Base-by-base conservation (phyloP, 257 asterid species). In the Jacaranda copaia region DNA sequence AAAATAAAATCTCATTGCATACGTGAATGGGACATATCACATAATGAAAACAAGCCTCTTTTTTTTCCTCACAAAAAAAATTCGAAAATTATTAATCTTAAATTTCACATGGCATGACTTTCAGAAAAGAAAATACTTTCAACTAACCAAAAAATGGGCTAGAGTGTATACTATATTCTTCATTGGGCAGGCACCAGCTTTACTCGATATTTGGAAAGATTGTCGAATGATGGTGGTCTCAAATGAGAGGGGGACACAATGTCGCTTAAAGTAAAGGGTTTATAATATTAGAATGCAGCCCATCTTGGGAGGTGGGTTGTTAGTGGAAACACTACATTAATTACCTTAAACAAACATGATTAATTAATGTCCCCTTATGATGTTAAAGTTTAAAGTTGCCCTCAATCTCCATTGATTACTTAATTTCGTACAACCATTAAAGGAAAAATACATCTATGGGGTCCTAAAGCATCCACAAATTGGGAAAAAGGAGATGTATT, bases 211-310 rank as follows among this genome's bases (percentile, higher is more conserved):
- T 52, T 68, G 25, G 72, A 76, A 78, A 76, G 76, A 66, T 59
- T 38, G 39, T 59, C 71, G 77, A 82, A 85, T 79, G 87, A 89
- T 90, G 86, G 45, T 73, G 86, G 88, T 85, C 81, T 85, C 78
- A 60, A 86, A 64, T 74, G 61, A 58, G 74, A 52, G 81, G 90
- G 92, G 91, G 86, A 85, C 96, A 88, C 38, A 53, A 67, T 92
- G 93, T 87, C 80, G 61, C 66, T 39, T 78, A 90, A 84, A 92
- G 94, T 66, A 68, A 53, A 68, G 77, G n/a, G 78, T 75, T 70
- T 76, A 25, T 25, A 73, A 84, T 82, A 84, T 72, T 73, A 74
- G 76, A 72, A 36, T 65, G 65, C 78, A 83, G 46, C 83, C 83
- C 77, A 78, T 78, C 81, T 77, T 73, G 74, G 79, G 73, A 78